Evolutionary conservation across 345 rosid genomes (phyloP), one percentile per base, ranked within the genome.

Genomic region (Salix exigua): DNA sequence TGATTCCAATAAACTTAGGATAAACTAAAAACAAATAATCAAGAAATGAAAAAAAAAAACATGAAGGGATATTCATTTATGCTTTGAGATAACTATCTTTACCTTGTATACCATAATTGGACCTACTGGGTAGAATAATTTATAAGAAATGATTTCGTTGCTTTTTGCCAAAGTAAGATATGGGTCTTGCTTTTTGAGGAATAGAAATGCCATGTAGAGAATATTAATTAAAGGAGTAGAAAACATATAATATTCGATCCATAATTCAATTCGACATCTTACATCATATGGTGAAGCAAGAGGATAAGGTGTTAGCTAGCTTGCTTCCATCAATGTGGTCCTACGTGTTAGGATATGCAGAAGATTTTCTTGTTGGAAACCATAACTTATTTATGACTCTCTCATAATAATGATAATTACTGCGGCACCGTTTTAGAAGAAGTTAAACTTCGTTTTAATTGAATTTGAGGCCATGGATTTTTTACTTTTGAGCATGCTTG

Each of bases 311-410:
- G 23, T 6, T 7, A 12, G 77, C 35, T 25, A 40, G 25, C 19
- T 26, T 55, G 68, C 66, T 23, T 60, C 53, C 28, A 31, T 74
- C 61, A 66, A 70, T 51, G 88, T 79, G 86, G 82, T 83, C 84
- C 86, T 73, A 28, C 3, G 28, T 26, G 73, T 71, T 21, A 7
- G 69, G 76, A 76, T 76, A 53, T 50, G 75, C 69, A 48, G 76
- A 80, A 72, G 82, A 83, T 78, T 79, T 73, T 75, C 63, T 61
- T 70, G 85, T 62, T 77, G 82, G 66, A 77, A 44, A 21, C 69
- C 78, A 61, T 65, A 53, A 26, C 31, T 17, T 26, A 66, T 44
- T 46, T 51, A 37, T 35, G 70, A 62, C 37, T 5, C 26, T 7
- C 7, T 51, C 58, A 69, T 33, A 51, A 25, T 7, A 10, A 2